A percentile compares a stretch with the other conserved stretches of the same genome.
phyloP scores from a whole-genome alignment of 352 stramenopile species.

The Globisporangium cylindrosporum region DNA sequence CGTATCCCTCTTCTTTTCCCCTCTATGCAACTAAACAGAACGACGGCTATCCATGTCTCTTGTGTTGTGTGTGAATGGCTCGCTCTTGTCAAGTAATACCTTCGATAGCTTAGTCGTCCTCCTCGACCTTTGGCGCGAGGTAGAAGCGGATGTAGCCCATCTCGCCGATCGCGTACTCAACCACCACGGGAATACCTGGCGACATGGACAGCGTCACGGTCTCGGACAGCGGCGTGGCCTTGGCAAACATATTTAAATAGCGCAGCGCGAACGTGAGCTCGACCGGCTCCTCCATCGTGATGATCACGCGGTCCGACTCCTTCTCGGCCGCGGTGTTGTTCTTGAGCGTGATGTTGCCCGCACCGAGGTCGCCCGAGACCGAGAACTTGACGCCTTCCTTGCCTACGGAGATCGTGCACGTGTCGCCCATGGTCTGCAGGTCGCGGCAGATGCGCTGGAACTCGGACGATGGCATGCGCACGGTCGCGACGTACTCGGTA shows the following conservation, averaged over 20 bases:
- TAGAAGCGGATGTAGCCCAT: constrained; percentile 99
- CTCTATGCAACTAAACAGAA: constrained; percentile 10
- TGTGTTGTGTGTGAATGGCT: background rate
- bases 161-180: constrained; percentile 98
- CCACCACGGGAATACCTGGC: constrained; percentile 96
- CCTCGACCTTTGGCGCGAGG: constrained; percentile 99
- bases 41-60: background rate
- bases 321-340: constrained; percentile 88
- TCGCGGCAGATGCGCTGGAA: constrained; percentile 99
- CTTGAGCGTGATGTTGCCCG: constrained; percentile 94
- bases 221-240: constrained; percentile 95
- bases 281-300: constrained; percentile 98
- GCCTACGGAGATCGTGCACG: constrained; percentile 93
- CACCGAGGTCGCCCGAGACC: constrained; percentile 95
- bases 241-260: constrained; percentile 99
- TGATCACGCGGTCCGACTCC: constrained; percentile 91
- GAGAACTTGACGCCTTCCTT: constrained; percentile 99
- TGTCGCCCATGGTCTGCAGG: constrained; percentile 98
- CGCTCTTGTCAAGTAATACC: background rate
- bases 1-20: background rate
- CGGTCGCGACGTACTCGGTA: constrained; percentile 96
- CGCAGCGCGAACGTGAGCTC: constrained; percentile 98
- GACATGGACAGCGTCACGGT: constrained; percentile 97
- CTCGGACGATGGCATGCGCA: constrained; percentile 94
- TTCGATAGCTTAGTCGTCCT: constrained; percentile 82